Base-by-base conservation (phyloP, 345 rosid species). In the Erodium maritimum region DNA sequence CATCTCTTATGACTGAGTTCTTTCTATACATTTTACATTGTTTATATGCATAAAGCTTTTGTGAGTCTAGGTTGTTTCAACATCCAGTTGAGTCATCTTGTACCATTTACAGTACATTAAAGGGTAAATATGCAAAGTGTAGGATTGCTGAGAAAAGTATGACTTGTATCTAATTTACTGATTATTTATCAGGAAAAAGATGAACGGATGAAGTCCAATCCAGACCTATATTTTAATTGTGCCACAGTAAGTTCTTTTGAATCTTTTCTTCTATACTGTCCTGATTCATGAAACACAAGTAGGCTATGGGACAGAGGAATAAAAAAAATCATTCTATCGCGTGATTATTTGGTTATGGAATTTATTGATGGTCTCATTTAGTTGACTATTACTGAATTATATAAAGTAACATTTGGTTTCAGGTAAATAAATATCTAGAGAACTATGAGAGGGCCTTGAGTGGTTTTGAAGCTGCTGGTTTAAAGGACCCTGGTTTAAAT, bases 381-480 rank as follows among this genome's bases (percentile, higher is more conserved):
- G 48, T 3, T 42, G 48, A 42, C 14, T 10, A 10, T 10, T 42
- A 42, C 17, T 42, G 48, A 42, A 42, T 42, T 42, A 42, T 42
- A 42, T 42, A 16, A 12, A 14, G 16, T 42, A 42, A n/a, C 65
- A 58, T 60, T 51, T 23, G 48, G 50, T 63, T 72, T 65, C 78
- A 85, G 91, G 91, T 80, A 45, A 77, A 85, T 64, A 80, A 72
- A 61, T 85, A 82, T 68, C 76, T 85, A 54, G 88, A 85, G 73
- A 85, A 85, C 67, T 85, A 85, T 55, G 84, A 82, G 70, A 80
- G 91, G 70, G 88, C 91, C 61, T 81, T 85, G 57, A 70, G 70
- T 59, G 86, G 86, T 61, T 85, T 82, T 75, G 86, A 85, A 79
- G 81, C 88, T 50, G 88, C 91, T 65, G 72, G 84, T 50, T 63